A percentile compares a stretch with the other conserved stretches of the same genome.
Evolutionary conservation across 192 early-diverging fungal species (phyloP).

Genomic region (Phycomyces nitens): DNA sequence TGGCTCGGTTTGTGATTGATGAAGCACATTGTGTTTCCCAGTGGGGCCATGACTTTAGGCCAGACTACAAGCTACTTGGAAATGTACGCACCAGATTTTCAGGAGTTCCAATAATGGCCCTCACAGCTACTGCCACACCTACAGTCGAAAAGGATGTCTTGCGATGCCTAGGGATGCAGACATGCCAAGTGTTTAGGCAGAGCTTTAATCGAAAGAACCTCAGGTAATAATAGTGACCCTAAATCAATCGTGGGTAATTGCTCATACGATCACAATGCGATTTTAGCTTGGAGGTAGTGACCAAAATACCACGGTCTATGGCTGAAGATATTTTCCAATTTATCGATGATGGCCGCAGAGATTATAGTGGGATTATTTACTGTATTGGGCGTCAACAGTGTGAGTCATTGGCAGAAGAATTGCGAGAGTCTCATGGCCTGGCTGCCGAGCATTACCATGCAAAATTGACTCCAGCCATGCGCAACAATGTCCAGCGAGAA

Average conservation of each 20-base stretch:
- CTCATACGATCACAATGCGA: background rate
- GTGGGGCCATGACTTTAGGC: constrained; percentile 86
- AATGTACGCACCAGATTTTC: constrained; percentile 43
- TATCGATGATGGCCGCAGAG: constrained; percentile 56
- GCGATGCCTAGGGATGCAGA: constrained; percentile 58
- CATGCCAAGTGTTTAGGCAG: constrained; percentile 63
- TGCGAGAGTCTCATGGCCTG: constrained; percentile 56
- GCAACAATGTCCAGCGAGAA: constrained; percentile 58
- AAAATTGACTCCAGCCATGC: constrained; percentile 56
- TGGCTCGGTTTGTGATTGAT: constrained; percentile 65
- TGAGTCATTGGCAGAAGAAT: constrained; percentile 70
- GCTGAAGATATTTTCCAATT: constrained; percentile 68
- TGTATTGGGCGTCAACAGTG: constrained; percentile 71
- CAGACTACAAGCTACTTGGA: constrained; percentile 22
- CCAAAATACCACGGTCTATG: constrained; percentile 54
- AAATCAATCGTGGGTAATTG: background rate
- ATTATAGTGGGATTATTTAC: constrained; percentile 87
- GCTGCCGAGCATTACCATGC: constrained; percentile 78
- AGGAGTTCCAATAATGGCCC: constrained; percentile 61
- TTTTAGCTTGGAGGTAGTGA: constrained; percentile 57
- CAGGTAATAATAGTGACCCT: constrained; percentile 22
- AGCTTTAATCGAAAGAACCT: constrained; percentile 87
- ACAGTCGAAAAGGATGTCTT: constrained; percentile 82
- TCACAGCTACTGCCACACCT: constrained; percentile 63
- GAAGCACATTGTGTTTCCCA: constrained; percentile 83